Conservation (phyloP, 129 eudicot species). For the Flaveria ramosissima region DNA sequence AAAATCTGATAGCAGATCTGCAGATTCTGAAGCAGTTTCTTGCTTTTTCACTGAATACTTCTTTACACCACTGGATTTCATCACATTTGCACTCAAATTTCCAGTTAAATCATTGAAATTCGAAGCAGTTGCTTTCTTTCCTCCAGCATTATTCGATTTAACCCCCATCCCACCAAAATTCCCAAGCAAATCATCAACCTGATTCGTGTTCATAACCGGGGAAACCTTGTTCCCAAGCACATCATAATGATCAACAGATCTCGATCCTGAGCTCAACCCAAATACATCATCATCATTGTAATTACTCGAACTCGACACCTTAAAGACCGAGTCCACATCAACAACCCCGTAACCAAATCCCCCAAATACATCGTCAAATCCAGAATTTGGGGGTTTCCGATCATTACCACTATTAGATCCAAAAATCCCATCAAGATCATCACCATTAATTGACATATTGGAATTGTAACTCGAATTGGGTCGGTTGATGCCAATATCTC, state of each 20-base stretch:
- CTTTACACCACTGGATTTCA: slow-evolving; percentile 27
- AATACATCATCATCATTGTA: slow-evolving; percentile 56
- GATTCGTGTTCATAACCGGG: slow-evolving; percentile 25
- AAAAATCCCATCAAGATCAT: slow-evolving; percentile 64
- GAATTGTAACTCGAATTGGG: slow-evolving; percentile 18
- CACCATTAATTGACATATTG: slow-evolving; percentile 17
- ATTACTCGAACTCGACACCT: slow-evolving; percentile 34
- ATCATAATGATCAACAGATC: slow-evolving; percentile 45
- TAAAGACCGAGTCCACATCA: slow-evolving; percentile 34
- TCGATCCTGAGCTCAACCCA: slow-evolving; percentile 33
- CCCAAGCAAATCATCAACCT: slow-evolving; percentile 62
- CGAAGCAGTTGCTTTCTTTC: slow-evolving; percentile 23
- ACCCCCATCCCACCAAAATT: slow-evolving; percentile 47
- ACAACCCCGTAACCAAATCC: slow-evolving; percentile 15
- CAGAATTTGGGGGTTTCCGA: slow-evolving; percentile 28
- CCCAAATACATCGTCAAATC: slow-evolving; percentile 48
- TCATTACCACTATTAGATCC: slow-evolving; percentile 30
- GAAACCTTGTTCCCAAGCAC: slow-evolving; percentile 24
- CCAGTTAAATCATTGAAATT: slow-evolving; percentile 53
- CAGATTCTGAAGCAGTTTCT: slow-evolving; percentile 38
- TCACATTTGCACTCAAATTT: slow-evolving; percentile 16
- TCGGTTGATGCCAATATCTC: slow-evolving; percentile 25
- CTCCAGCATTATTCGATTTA: neutral
- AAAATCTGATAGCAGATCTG: slow-evolving; percentile 74
- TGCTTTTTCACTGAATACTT: slow-evolving; percentile 21